These are phyloP conservation scores for Teratosphaeria gauchensis DNA, from an alignment of 2,329 filamentous ascomycete genomes.

Conservation along the genomic window DNA sequence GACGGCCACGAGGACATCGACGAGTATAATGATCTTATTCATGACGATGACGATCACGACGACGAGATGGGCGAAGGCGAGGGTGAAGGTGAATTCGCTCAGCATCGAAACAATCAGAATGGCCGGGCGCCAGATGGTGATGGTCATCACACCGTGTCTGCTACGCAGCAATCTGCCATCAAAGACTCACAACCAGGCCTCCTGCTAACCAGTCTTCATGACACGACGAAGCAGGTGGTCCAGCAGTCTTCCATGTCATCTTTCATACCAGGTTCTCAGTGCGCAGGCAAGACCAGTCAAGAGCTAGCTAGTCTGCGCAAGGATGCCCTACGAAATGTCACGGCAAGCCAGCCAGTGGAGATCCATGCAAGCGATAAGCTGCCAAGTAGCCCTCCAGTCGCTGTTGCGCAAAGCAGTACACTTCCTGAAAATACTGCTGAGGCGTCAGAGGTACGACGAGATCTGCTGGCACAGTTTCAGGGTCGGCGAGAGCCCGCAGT, in stretches of 20 bases:
- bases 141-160: background rate
- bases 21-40: background rate
- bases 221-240: background rate
- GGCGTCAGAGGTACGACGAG: conserved; percentile 7
- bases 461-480: conserved; percentile 10
- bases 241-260: conserved; percentile 23
- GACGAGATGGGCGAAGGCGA: conserved; percentile 4
- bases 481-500: background rate
- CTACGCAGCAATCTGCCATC: conserved; percentile 31
- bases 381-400: conserved; percentile 26
- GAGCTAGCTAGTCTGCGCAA: conserved; percentile 15
- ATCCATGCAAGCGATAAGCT: conserved; percentile 7
- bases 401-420: conserved; percentile 7
- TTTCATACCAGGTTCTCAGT: conserved; percentile 27
- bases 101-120: conserved; percentile 4
- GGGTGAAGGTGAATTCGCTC: background rate
- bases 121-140: conserved; percentile 3
- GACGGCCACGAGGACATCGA: conserved; percentile 10
- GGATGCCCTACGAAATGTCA: background rate
- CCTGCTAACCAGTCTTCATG: background rate
- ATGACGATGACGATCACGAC: conserved; percentile 4
- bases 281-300: conserved; percentile 22
- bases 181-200: conserved; percentile 37
- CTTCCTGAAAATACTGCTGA: conserved; percentile 15
- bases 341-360: conserved; percentile 1